Evolutionary conservation across 106 monocot genomes (phyloP).

Genomic region (Phalaenopsis equestris): DNA sequence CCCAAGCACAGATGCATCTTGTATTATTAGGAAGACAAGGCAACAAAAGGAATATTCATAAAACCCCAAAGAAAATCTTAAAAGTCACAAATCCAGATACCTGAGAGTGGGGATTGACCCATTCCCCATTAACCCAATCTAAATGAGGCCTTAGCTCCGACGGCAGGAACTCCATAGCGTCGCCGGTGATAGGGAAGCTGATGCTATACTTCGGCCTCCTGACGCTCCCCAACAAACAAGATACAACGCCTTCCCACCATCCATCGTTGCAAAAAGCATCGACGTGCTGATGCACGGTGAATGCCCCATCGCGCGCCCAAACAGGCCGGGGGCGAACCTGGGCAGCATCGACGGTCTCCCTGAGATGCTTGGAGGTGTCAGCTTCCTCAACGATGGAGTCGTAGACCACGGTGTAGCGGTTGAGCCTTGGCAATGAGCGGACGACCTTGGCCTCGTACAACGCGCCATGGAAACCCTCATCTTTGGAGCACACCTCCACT

Average conservation of each 20-base stretch:
- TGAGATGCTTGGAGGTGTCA: constrained; percentile 14
- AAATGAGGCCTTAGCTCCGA: constrained; percentile 13
- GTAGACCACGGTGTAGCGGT: constrained; percentile 31
- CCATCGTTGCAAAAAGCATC: constrained; percentile 55
- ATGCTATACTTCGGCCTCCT: constrained; percentile 3
- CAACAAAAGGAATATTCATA: too few species aligned
- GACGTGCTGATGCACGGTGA: constrained; percentile 24
- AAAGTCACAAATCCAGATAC: neutral
- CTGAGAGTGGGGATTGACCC: neutral
- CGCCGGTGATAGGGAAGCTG: constrained; percentile 4
- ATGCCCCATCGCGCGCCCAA: neutral
- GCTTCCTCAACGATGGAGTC: constrained; percentile 21
- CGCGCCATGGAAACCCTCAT: constrained; percentile 34
- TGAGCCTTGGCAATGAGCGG: constrained; percentile 9
- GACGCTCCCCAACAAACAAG: neutral
- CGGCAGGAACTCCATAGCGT: constrained; percentile 8
- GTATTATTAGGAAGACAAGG: too few species aligned
- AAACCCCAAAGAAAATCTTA: neutral
- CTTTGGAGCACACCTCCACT: constrained; percentile 44
- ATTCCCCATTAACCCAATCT: neutral
- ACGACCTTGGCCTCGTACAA: constrained; percentile 40
- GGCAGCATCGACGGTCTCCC: constrained; percentile 17
- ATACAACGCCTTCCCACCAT: constrained; percentile 52
- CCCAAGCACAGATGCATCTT: too few species aligned
- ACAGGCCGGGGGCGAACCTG: constrained; percentile 38